Evolutionary conservation across 2,329 filamentous ascomycete species (phyloP).

Genomic region (Venturia asperata): DNA sequence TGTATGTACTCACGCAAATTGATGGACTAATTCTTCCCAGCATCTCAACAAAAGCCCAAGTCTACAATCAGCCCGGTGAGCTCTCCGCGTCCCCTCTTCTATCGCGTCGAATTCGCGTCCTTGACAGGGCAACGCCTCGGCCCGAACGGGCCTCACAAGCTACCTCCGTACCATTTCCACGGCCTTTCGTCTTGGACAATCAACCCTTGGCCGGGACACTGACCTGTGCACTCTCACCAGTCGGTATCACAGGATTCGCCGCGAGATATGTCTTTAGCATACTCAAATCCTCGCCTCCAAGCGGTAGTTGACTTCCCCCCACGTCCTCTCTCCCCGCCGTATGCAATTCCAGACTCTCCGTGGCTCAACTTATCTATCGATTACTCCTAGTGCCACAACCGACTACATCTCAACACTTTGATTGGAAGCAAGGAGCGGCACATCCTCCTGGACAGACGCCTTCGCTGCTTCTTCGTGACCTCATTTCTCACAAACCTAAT

Average conservation of each 20-base stretch:
- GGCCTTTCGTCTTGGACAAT: neutral
- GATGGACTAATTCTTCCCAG: neutral
- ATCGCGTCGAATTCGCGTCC: neutral
- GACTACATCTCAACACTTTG: slow-evolving; percentile 9
- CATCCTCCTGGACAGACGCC: neutral
- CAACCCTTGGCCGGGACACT: neutral
- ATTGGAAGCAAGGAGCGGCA: neutral
- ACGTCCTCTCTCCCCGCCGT: neutral
- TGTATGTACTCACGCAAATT: too few species aligned
- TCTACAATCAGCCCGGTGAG: neutral
- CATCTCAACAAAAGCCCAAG: neutral
- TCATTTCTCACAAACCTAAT: neutral
- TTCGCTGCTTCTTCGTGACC: neutral
- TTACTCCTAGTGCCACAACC: neutral
- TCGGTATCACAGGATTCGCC: slow-evolving; percentile 6
- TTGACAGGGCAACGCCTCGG: neutral
- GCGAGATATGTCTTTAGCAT: neutral
- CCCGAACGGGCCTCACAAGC: neutral
- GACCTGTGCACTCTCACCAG: neutral
- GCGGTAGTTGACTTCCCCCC: neutral
- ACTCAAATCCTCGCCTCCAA: neutral
- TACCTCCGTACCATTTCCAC: neutral
- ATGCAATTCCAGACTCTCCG: slow-evolving; percentile 3
- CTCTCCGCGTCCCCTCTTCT: neutral
- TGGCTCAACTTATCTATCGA: slow-evolving; percentile 5